Evolutionary conservation across 148 eudicot species (phyloP).

Genomic region (Camellia granthamiana): DNA sequence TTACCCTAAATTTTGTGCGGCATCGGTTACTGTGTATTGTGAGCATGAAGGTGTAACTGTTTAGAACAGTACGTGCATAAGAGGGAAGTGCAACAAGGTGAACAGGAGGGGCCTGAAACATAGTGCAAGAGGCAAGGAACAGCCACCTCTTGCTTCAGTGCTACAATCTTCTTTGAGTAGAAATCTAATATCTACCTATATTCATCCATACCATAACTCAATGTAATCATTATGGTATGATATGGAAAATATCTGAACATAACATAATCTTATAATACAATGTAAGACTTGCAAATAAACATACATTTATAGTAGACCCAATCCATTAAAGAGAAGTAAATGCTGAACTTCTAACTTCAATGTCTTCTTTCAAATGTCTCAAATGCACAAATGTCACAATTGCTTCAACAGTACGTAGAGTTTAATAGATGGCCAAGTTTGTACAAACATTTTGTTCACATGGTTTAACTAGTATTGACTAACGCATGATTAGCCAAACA

Average conservation of each 20-base stretch:
- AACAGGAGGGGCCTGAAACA: neutral
- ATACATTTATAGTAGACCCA: neutral
- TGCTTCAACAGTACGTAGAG: neutral
- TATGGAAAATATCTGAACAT: neutral
- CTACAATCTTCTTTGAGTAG: neutral
- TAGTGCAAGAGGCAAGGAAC: constrained; percentile 8
- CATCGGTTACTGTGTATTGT: neutral
- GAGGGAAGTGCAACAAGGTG: neutral
- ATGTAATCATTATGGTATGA: neutral
- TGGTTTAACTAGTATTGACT: neutral
- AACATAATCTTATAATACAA: neutral
- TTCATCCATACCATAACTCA: neutral
- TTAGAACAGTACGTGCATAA: neutral
- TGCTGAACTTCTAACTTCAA: neutral
- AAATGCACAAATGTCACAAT: neutral
- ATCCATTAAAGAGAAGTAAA: neutral
- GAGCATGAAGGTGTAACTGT: neutral
- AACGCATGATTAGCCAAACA: neutral
- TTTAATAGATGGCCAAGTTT: neutral
- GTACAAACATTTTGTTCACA: neutral
- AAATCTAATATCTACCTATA: neutral
- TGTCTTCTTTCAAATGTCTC: neutral
- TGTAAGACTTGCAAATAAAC: neutral
- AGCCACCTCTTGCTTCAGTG: neutral
- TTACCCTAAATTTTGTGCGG: neutral